Evolutionary conservation across 176 grass and related monocot genomes (phyloP).

Genomic region (Carex kokanica): DNA sequence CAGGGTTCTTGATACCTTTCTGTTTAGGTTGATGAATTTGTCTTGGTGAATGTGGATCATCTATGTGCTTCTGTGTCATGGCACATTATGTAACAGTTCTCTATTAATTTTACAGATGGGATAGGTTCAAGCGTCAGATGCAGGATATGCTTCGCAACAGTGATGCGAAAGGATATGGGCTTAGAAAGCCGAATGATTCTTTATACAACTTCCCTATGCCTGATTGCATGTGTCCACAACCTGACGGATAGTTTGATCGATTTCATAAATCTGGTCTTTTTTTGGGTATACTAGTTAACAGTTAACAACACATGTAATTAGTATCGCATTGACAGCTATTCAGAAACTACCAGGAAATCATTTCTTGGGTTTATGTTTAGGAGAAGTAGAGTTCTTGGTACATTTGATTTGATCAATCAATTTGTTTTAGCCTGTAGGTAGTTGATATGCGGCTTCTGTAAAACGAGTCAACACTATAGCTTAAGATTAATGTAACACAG

Average conservation of each 20-base stretch:
- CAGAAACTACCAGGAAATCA: conserved; percentile 10
- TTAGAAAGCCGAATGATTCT: conserved; percentile 59
- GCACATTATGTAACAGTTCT: background rate
- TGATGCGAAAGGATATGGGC: conserved; percentile 49
- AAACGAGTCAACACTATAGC: conserved; percentile 8
- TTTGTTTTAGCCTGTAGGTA: background rate
- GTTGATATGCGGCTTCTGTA: conserved; percentile 28
- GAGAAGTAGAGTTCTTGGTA: conserved; percentile 27
- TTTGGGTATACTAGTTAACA: conserved; percentile 23
- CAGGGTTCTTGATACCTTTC: background rate
- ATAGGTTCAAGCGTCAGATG: conserved; percentile 70
- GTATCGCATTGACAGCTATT: conserved; percentile 21
- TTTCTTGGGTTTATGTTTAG: conserved; percentile 8
- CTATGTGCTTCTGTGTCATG: background rate
- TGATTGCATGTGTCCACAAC: conserved; percentile 74
- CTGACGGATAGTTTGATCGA: conserved; percentile 32
- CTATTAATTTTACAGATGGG: conserved; percentile 53
- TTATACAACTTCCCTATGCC: conserved; percentile 79
- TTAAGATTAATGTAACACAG: background rate
- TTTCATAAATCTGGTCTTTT: background rate
- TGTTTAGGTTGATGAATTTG: background rate
- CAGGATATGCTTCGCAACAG: conserved; percentile 65
- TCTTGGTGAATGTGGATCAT: background rate
- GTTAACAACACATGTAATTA: conserved; percentile 38
- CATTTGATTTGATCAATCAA: background rate